phyloP scores from a whole-genome alignment of 1,139 yeast genomes.

The Suhomyces panamericanus region DNA sequence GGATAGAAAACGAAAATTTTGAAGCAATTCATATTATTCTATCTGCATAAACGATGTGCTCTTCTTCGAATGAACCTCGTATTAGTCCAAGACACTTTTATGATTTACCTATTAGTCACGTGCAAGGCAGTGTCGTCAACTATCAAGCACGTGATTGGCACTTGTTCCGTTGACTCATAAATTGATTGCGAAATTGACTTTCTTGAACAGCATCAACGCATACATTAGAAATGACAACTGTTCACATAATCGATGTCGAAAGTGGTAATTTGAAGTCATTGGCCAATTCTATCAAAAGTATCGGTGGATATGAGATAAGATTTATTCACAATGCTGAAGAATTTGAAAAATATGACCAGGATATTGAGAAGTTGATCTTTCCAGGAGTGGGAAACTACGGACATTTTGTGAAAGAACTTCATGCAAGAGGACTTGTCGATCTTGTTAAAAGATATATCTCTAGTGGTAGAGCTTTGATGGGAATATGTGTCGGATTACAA shows the following conservation, averaged over 20 bases:
- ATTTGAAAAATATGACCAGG: conserved; percentile 35
- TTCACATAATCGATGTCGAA: conserved; percentile 88
- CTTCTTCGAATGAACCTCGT: no score
- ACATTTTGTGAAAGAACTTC: conserved; percentile 77
- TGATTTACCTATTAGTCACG: background rate
- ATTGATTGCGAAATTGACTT: background rate
- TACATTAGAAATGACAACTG: conserved; percentile 23
- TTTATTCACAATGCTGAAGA: conserved; percentile 46
- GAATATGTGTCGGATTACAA: conserved; percentile 95
- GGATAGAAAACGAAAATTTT: no score
- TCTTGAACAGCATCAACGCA: background rate
- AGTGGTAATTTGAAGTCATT: conserved; percentile 92
- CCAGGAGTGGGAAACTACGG: conserved; percentile 99
- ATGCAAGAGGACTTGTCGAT: conserved; percentile 57
- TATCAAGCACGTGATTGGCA: no score
- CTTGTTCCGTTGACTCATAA: background rate
- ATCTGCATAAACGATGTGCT: no score
- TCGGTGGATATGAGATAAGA: conserved; percentile 63
- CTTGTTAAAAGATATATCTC: conserved; percentile 67
- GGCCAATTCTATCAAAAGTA: conserved; percentile 75
- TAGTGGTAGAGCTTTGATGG: conserved; percentile 85
- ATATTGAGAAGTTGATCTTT: conserved; percentile 59
- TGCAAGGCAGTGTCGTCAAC: background rate
- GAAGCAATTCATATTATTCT: no score
- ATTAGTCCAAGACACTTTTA: no score